Evolutionary conservation across 768 basidiomycete genomes (phyloP).

Genomic region (Holtermannia corniformis): DNA sequence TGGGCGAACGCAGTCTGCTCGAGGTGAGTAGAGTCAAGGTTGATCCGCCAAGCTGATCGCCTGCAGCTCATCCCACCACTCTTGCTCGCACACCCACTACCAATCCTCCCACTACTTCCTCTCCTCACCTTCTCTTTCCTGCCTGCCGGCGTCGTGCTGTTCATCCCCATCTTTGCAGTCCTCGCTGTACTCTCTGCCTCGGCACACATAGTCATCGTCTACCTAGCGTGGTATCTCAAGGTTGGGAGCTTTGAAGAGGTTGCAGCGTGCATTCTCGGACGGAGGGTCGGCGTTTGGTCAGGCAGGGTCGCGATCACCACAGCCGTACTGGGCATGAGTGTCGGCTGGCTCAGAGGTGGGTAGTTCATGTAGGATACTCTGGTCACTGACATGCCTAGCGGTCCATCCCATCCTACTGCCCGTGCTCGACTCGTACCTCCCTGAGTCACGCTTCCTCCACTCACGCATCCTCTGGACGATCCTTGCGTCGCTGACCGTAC

Average conservation of each 20-base stretch:
- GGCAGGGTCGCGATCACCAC: conserved; percentile 23
- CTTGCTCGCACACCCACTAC: conserved; percentile 35
- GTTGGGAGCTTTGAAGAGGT: conserved; percentile 38
- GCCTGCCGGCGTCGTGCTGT: conserved; percentile 36
- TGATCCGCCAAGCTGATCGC: background rate
- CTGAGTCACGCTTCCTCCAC: conserved; percentile 12
- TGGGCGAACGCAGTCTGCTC: conserved; percentile 17
- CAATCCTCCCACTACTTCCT: conserved; percentile 33
- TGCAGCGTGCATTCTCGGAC: conserved; percentile 22
- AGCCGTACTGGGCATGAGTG: conserved; percentile 23
- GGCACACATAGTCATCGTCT: conserved; percentile 38
- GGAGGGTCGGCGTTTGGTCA: conserved; percentile 22
- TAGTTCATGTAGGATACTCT: background rate
- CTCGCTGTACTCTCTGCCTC: conserved; percentile 31
- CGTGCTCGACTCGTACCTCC: conserved; percentile 20
- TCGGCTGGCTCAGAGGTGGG: conserved; percentile 36
- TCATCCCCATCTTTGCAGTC: conserved; percentile 34
- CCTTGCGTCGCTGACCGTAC: conserved; percentile 19
- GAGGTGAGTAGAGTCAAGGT: conserved; percentile 20
- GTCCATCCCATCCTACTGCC: conserved; percentile 30
- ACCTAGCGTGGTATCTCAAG: conserved; percentile 40
- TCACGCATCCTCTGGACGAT: conserved; percentile 32
- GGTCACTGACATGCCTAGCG: conserved; percentile 15
- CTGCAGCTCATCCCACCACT: conserved; percentile 35
- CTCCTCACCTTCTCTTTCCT: conserved; percentile 36